Conservation (phyloP, 2,329 filamentous ascomycete species). For the Hypoxylon sp. region DNA sequence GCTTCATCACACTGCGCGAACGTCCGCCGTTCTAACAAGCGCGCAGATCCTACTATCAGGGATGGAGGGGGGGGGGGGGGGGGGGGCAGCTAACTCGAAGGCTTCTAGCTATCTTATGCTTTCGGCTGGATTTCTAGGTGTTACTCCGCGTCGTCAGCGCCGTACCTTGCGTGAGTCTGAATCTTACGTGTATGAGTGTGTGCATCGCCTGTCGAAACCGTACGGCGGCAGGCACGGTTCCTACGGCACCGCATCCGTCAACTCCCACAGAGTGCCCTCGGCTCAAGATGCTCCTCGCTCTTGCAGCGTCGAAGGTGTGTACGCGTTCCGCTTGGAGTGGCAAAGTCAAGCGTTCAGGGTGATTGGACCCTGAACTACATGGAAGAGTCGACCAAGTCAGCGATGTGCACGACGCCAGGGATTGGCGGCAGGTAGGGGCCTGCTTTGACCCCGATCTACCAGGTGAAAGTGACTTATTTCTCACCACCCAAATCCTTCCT, state of each 20-base stretch:
- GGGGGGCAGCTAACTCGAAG: no score
- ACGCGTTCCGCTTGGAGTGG: neutral
- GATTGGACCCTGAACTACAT: neutral
- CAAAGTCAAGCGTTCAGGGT: neutral
- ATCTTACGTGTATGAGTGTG: neutral
- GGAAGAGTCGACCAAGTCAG: neutral
- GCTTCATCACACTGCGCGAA: neutral
- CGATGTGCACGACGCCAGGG: no score
- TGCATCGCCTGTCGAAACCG: neutral
- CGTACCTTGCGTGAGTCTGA: neutral
- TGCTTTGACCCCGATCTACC: neutral
- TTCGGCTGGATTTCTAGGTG: neutral
- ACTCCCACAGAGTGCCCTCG: neutral
- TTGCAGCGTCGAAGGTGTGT: neutral
- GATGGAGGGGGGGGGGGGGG: neutral
- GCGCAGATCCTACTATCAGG: neutral
- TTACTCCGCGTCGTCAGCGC: neutral
- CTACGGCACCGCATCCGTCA: neutral
- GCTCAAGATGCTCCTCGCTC: neutral
- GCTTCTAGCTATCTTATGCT: constrained; percentile 11
- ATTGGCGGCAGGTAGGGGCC: neutral
- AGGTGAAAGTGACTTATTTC: neutral
- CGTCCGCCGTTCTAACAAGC: neutral
- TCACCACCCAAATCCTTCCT: neutral
- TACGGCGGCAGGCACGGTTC: neutral